phyloP scores from a whole-genome alignment of 805 yeast species.

The Hyphopichia homilentoma region DNA sequence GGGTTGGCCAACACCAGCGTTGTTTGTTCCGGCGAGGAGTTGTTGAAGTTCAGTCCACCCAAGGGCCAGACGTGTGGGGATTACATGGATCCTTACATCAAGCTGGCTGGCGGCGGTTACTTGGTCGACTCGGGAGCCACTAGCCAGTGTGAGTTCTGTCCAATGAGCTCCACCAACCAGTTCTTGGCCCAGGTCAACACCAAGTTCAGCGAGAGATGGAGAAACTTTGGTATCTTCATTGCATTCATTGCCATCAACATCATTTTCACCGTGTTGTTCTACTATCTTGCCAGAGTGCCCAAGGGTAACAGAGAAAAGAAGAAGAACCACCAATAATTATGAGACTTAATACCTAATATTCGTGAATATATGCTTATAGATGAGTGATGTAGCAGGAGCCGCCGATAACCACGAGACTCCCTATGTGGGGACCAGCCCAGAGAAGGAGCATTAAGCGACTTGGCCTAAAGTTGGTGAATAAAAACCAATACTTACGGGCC shows the following conservation, averaged over 20 bases:
- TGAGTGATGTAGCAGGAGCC: no score
- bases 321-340: conserved; percentile 14
- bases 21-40: conserved; percentile 25
- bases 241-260: conserved; percentile 33
- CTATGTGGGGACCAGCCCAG: no score
- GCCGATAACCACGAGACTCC: no score
- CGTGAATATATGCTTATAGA: no score
- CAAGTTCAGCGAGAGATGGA: conserved; percentile 54
- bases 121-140: conserved; percentile 42
- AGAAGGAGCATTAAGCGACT: no score
- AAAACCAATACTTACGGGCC: no score
- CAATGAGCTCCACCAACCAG: conserved; percentile 51
- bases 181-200: conserved; percentile 50
- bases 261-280: conserved; percentile 28
- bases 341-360: conserved; percentile 37
- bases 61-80: conserved; percentile 19
- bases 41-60: conserved; percentile 16
- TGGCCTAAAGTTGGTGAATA: no score
- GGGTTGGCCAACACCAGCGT: conserved; percentile 34
- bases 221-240: conserved; percentile 56
- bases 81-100: conserved; percentile 27
- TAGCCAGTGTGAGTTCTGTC: conserved; percentile 58
- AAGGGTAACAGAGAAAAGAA: conserved; percentile 47
- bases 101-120: conserved; percentile 47
- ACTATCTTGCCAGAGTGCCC: conserved; percentile 76